A percentile compares a stretch with the other conserved stretches of the same genome.
These are phyloP conservation scores for Phytophthora brassicae DNA, from an alignment of 352 stramenopile genomes.

Conservation along the genomic window DNA sequence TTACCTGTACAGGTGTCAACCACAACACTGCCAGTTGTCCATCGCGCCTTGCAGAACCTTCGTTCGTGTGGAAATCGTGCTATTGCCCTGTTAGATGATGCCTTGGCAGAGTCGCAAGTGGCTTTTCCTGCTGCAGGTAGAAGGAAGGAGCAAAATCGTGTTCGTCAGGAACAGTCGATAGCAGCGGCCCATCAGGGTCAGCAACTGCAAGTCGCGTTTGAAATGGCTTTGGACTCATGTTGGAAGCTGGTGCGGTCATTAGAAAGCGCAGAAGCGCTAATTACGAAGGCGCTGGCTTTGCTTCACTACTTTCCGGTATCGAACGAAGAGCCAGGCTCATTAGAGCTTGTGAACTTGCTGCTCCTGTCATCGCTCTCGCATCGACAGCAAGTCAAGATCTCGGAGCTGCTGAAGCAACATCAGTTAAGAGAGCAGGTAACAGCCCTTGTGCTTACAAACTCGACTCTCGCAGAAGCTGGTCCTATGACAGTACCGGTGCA, in stretches of 20 bases:
- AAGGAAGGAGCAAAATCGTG: conserved; percentile 10
- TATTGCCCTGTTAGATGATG: conserved; percentile 64
- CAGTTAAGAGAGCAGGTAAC: conserved; percentile 37
- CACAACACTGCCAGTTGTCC: conserved; percentile 34
- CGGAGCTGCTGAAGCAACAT: conserved; percentile 38
- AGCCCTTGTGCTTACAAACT: conserved; percentile 50
- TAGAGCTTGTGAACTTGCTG: conserved; percentile 46
- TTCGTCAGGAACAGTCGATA: conserved; percentile 39
- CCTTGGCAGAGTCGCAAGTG: conserved; percentile 63
- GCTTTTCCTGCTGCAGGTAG: conserved; percentile 41
- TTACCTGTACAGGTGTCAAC: conserved; percentile 36
- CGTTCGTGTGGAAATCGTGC: conserved; percentile 42
- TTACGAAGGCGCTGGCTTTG: conserved; percentile 53
- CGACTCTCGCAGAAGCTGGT: conserved; percentile 30
- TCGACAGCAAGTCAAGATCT: conserved; percentile 38
- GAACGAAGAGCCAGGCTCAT: conserved; percentile 8
- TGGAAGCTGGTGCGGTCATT: conserved; percentile 60
- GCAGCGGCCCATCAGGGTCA: conserved; percentile 35
- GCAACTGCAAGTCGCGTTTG: conserved; percentile 74
- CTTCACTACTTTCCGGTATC: conserved; percentile 44
- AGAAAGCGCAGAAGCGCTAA: conserved; percentile 52
- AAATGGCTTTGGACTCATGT: conserved; percentile 78
- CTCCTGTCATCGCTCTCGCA: conserved; percentile 29
- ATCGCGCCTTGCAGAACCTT: conserved; percentile 43
- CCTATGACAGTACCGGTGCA: conserved; percentile 36